Base-by-base conservation (phyloP, 139 green algal species). In the Chlamydomonas sphaeroides region DNA sequence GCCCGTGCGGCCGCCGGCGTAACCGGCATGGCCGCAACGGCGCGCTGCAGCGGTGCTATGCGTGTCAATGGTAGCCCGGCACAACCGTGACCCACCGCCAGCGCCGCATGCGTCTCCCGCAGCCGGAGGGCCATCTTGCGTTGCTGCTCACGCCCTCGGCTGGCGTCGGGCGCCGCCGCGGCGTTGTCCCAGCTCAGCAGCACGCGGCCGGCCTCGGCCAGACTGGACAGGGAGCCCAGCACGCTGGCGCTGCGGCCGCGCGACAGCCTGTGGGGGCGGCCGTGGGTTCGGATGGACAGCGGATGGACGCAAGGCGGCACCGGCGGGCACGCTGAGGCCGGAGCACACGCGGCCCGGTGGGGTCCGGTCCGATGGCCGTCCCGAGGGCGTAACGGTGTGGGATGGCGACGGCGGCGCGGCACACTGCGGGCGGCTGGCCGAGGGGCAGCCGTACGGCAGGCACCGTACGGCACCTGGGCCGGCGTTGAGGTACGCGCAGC, bases 41-140 rank as follows among this genome's bases (percentile, higher is more conserved):
- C 67, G 21, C 7, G 39, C 41, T 42, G 38, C 14, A 38, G 15
- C 28, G 17, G 8, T 33, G 0, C 33, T 18, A 33, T 57, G 25
- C 36, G 14, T 33, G 25, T 57, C 38, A 14, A 53, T 1, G 14
- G 36, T 30, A 73, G 17, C 38, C 67, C 21, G 25, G 30, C 67
- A 18, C 20, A 1, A 26, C 26, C 8, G 10, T 41, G 23, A 21
- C 68, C 17, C 71, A 79, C 71, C 71, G 48, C 32, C 36, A 79
- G 57, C 72, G 42, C 1, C 15, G 8, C 17, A 28, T 68, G 38
- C 72, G 72, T 41, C 26, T 56, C 72, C 36, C 30, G 38, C 28
- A 68, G 32, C 56, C 36, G 49, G 5, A 7, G 28, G 5, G 72
- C 56, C 72, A 79, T 79, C 72, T 68, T 79, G 53, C 36, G 38